A percentile compares a stretch with the other conserved stretches of the same genome.
Evolutionary conservation across 768 basidiomycete genomes (phyloP).

Genomic region (Strobilomyces confusus): DNA sequence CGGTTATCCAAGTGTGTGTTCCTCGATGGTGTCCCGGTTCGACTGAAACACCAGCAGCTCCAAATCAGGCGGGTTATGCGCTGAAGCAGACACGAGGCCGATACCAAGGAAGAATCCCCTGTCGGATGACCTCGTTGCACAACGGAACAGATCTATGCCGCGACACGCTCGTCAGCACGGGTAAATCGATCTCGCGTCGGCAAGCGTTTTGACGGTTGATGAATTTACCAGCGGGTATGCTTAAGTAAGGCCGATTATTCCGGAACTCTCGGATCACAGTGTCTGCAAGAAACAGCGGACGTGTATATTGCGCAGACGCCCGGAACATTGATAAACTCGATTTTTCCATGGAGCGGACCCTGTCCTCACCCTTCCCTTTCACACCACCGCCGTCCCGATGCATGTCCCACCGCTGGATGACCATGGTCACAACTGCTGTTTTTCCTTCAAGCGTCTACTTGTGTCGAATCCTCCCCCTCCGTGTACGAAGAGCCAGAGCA

Average conservation of each 20-base stretch:
- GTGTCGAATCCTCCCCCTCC: neutral
- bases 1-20: conserved; percentile 6
- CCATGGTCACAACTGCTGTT: conserved; percentile 19
- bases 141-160: neutral
- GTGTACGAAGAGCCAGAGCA: neutral
- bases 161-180: neutral
- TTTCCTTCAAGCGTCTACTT: conserved; percentile 22
- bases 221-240: neutral
- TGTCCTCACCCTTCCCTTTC: conserved; percentile 2
- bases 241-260: conserved; percentile 27
- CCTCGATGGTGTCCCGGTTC: conserved; percentile 9
- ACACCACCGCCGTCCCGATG: conserved; percentile 17
- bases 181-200: conserved; percentile 8
- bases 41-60: conserved; percentile 11
- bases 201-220: conserved; percentile 4
- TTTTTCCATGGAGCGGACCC: conserved; percentile 16
- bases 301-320: conserved; percentile 15
- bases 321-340: conserved; percentile 30
- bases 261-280: conserved; percentile 30
- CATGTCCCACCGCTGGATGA: conserved; percentile 20
- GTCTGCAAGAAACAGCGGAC: conserved; percentile 14
- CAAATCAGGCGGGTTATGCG: conserved; percentile 1
- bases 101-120: conserved; percentile 1
- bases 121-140: neutral
- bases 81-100: conserved; percentile 3